Conservation (phyloP, 192 early-diverging fungal genomes). For the Entrophospora sp. region DNA sequence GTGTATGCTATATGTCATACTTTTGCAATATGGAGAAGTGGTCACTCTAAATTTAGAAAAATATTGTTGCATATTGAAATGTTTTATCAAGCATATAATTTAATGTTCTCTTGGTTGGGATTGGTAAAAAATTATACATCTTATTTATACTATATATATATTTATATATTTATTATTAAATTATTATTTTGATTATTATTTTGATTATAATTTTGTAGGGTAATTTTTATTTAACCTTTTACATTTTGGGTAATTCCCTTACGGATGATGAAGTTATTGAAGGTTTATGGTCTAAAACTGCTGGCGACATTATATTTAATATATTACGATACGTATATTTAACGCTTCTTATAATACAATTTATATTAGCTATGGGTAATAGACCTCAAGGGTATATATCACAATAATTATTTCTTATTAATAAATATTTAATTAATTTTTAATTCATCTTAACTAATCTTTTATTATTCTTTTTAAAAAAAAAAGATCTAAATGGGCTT, state of each 20-base stretch:
- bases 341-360: constrained; percentile 68
- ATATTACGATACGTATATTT: constrained; percentile 55
- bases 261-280: constrained; percentile 18
- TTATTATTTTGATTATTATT: constrained; percentile 2
- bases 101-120: constrained; percentile 87
- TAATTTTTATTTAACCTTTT: constrained; percentile 88
- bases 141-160: too few relatives aligned
- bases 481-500: constrained; percentile 52
- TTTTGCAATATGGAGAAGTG: constrained; percentile 66
- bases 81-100: constrained; percentile 68
- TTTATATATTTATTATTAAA: too few relatives aligned
- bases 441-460: constrained; percentile 22
- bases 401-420: too few relatives aligned
- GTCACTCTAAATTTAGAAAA: constrained; percentile 66
- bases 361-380: constrained; percentile 91
- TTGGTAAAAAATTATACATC: constrained; percentile 57
- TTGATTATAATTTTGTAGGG: constrained; percentile 31
- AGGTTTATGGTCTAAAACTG: constrained; percentile 33
- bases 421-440: constrained; percentile 52
- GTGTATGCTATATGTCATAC: constrained; percentile 78
- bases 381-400: constrained; percentile 72
- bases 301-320: constrained; percentile 34
- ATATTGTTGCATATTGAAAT: constrained; percentile 69
- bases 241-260: constrained; percentile 61
- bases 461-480: neutral